Percentiles rank a stretch among this genome's conserved stretches.
Evolutionary conservation across 2,329 filamentous ascomycete genomes (phyloP).

Genomic region (Arthrobotrys conoides): DNA sequence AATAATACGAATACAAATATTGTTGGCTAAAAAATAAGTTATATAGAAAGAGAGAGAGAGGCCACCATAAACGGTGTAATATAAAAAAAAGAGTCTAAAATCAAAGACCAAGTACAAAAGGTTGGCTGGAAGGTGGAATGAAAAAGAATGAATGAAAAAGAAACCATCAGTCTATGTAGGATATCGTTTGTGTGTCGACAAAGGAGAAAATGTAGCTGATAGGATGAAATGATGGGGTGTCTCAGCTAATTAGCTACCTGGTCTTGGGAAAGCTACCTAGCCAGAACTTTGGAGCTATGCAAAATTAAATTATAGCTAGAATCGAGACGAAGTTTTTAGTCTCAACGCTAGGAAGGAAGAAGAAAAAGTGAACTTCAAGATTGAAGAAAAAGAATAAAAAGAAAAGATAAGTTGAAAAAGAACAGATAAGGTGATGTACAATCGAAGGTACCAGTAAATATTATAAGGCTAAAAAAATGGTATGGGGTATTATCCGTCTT

Average conservation of each 20-base stretch:
- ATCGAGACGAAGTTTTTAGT: conserved; percentile 5
- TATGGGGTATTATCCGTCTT: conserved; percentile 33
- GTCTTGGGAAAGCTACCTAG: not conserved
- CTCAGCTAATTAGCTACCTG: not conserved
- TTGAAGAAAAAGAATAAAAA: not conserved
- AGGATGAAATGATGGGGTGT: not conserved
- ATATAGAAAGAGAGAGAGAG: not conserved
- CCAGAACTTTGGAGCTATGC: conserved; percentile 8
- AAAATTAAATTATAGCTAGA: conserved; percentile 2
- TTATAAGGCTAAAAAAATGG: not conserved
- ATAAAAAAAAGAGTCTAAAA: too few relatives aligned
- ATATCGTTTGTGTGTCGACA: conserved; percentile 17
- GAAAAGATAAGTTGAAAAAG: not conserved
- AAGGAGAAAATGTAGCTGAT: not conserved
- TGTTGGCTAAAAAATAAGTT: not conserved
- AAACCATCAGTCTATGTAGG: conserved; percentile 10
- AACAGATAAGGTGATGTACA: conserved; percentile 23
- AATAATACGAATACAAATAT: not conserved
- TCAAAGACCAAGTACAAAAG: too few relatives aligned
- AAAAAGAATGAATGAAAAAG: not conserved
- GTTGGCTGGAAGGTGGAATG: not conserved
- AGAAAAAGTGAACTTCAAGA: not conserved
- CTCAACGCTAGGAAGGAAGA: not conserved
- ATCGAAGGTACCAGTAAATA: conserved; percentile 1
- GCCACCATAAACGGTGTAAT: too few relatives aligned